Percentiles rank a stretch among this genome's conserved stretches.
Evolutionary conservation across 352 stramenopile genomes (phyloP).

Genomic region (Globisporangium heterothallicum): DNA sequence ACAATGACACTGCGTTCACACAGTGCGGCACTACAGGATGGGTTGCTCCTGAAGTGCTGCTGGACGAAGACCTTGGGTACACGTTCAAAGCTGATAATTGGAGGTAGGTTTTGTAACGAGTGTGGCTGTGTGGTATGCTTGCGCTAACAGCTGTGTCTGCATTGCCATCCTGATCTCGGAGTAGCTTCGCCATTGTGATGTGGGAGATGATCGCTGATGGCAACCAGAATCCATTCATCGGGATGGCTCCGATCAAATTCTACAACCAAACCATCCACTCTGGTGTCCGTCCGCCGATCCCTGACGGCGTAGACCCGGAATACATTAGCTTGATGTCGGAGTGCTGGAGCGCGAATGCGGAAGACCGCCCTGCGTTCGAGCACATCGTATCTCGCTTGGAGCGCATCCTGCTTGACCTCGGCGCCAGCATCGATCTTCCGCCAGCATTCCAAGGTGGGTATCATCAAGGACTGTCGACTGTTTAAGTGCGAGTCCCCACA

Average conservation of each 20-base stretch:
- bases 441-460: conserved; percentile 84
- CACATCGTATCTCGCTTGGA: conserved; percentile 78
- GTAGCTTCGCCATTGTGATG: conserved; percentile 88
- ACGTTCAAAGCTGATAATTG: conserved; percentile 89
- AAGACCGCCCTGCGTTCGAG: conserved; percentile 67
- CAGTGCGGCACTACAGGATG: conserved; percentile 86
- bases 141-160: too few species aligned
- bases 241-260: conserved; percentile 88
- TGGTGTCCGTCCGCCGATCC: conserved; percentile 67
- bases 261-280: conserved; percentile 85
- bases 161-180: too few species aligned
- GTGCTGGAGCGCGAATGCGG: conserved; percentile 78
- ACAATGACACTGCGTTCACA: conserved; percentile 80
- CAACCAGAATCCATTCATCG: conserved; percentile 82
- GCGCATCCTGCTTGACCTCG: conserved; percentile 59
- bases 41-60: conserved; percentile 83
- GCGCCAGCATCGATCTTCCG: conserved; percentile 75
- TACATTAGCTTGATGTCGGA: conserved; percentile 77
- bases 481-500: too few species aligned
- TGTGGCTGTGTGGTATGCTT: too few species aligned
- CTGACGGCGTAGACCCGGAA: conserved; percentile 54
- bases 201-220: conserved; percentile 87
- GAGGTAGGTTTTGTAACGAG: conserved; percentile 73
- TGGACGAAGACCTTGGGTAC: conserved; percentile 86
- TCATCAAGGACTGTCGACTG: conserved; percentile 42